Evolutionary conservation across 169 alveolate genomes (phyloP).

Genomic region (Amoebophrya sp.): DNA sequence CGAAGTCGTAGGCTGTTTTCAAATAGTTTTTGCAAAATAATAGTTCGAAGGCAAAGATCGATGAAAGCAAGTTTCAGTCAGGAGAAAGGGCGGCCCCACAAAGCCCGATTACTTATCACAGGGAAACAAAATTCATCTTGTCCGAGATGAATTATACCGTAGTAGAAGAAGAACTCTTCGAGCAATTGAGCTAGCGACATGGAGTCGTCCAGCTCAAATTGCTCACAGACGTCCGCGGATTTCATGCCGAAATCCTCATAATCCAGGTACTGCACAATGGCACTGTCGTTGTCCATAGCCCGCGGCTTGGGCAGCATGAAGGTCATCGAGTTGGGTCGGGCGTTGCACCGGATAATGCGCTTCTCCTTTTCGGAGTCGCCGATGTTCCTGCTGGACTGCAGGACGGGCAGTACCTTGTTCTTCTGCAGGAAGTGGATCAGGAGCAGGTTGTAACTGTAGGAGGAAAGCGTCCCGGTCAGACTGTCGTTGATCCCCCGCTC

Average conservation of each 20-base stretch:
- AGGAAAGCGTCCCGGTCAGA: neutral
- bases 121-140: too few relatives aligned
- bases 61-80: too few relatives aligned
- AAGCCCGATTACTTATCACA: too few relatives aligned
- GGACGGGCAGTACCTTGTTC: neutral
- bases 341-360: too few relatives aligned
- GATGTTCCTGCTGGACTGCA: neutral
- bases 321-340: too few relatives aligned
- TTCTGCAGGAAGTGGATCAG: neutral
- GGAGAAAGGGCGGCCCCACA: too few relatives aligned
- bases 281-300: neutral
- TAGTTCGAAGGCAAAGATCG: too few relatives aligned
- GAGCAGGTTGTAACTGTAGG: neutral
- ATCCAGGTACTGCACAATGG: neutral
- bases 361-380: too few relatives aligned
- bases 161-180: constrained; percentile 21
- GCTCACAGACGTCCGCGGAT: neutral
- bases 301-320: too few relatives aligned
- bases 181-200: neutral
- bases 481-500: neutral
- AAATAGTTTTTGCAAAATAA: too few relatives aligned
- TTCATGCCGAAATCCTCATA: neutral
- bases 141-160: neutral
- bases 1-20: neutral
- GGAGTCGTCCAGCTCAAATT: neutral